Evolutionary conservation across 768 basidiomycete species (phyloP), one percentile per base, ranked within the genome.

Genomic region (Cubamyces lactineus): DNA sequence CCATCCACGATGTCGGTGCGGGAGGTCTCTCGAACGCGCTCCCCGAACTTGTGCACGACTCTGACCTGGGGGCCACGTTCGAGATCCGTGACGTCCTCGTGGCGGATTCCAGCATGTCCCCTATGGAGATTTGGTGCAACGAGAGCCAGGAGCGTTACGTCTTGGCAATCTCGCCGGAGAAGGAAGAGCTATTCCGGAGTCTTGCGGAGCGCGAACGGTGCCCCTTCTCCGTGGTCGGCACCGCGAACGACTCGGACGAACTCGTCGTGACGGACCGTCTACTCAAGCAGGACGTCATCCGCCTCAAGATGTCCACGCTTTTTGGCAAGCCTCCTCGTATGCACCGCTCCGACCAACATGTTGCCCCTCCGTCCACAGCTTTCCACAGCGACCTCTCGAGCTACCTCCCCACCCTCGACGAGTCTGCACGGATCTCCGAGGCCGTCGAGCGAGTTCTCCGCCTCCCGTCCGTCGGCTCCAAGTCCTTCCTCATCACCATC

Each of bases 121-220:
- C 97, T 0, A 98, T 99, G 96, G 96, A 98, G 77, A 98, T 98
- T 52, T 99, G 97, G 97, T 98, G 97, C 73, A 99, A 99, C 76
- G 97, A 99, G 76, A 91, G 88, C 66, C 97, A 98, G 78, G 97
- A 98, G 70, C 88, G 97, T 41, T 99, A 98, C 72, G 97, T 98
- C 28, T 82, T 98, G 30, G 97, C 97, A 9, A 83, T 99, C 62
- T 84, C 85, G 0, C 84, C 86, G 2, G 81, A 83, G 17, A 84
- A 82, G 59, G 78, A 86, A 21, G 74, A 76, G 2, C 74, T 77
- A 5, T 98, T 99, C 75, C 86, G 87, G 68, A 76, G 68, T 13
- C 88, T 98, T 46, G 93, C 93, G 2, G 82, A 82, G 71, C 83
- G 97, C 67, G 97, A 99, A 73, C 81, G 97, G 53, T 96, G 94